Evolutionary conservation across 805 yeast species (phyloP), one percentile per base, ranked within the genome.

Genomic region (Schizosaccharomyces cryophilus): DNA sequence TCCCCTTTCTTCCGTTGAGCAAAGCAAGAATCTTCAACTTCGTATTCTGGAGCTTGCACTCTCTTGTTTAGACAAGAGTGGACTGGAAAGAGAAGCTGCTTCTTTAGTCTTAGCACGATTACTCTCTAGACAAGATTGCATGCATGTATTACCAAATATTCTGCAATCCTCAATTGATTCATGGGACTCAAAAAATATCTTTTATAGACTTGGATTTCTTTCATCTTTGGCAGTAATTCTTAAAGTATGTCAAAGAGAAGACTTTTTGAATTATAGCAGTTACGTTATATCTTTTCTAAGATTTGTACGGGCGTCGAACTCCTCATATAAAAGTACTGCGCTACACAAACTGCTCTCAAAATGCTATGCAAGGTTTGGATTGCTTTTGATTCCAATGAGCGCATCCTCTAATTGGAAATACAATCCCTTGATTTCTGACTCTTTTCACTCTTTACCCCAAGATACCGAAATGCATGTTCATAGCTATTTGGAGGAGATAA

Each of bases 401-500:
- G 21, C 56, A 4, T 51, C 56, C 30, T 17, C 30, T 11, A 21
- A 29, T 24, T 51, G 56, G 56, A 21, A 29, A 51, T 51, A 24
- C 4, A 11, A 17, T 11, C 21, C n/a, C 11, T 24, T 17, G 1
- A 29, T 17, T 4, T 35, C 35, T 7, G 30, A 21, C n/a, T 19
- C 19, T 51, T 51, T 51, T 29, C 19, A 24, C 9, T 29, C 21
- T 17, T 51, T 24, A 24, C 56, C 56, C n/a, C 30, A 51, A 17
- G 56, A 51, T n/a, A 24, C 30, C 26, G 26, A 51, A 17, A 29
- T 24, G n/a, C 11, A 67, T 13, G 66, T 73, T 15, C 78, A 72
- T 66, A 74, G 69, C 2, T 59, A 62, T 0, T 74, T 80, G 4
- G 83, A 81, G 48, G 72, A 68, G 3, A 75, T 82, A 2, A 66